Evolutionary conservation across 768 basidiomycete genomes (phyloP).

Genomic region (Calocybe gangraenosa): DNA sequence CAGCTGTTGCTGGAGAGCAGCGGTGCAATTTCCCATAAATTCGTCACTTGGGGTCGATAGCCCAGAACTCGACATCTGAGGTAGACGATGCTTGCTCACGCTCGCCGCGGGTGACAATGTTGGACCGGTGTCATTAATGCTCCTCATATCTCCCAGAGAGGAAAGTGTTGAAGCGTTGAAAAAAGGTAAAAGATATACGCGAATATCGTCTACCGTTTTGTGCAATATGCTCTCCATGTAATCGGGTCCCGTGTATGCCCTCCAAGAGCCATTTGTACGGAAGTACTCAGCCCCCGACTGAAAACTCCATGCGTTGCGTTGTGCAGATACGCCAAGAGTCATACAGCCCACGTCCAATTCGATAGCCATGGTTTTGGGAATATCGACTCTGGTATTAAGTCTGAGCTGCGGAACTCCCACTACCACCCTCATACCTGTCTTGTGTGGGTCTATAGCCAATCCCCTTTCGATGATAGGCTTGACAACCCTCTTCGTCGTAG

Average conservation of each 20-base stretch:
- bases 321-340: constrained; percentile 10
- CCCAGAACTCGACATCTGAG: neutral
- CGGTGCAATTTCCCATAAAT: constrained; percentile 14
- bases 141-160: constrained; percentile 6
- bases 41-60: neutral
- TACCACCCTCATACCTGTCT: constrained; percentile 12
- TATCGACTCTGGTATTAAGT: constrained; percentile 8
- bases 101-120: constrained; percentile 6
- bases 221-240: constrained; percentile 14
- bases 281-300: neutral
- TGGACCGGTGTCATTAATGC: constrained; percentile 9
- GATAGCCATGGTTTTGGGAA: constrained; percentile 16
- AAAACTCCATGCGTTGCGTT: neutral
- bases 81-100: constrained; percentile 3
- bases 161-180: constrained; percentile 17
- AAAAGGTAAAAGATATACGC: constrained; percentile 13
- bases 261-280: constrained; percentile 13
- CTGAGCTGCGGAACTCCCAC: constrained; percentile 17
- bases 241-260: constrained; percentile 19
- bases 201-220: constrained; percentile 18
- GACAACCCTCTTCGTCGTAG: constrained; percentile 6
- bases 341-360: constrained; percentile 15
- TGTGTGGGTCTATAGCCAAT: constrained; percentile 14
- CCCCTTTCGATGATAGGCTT: constrained; percentile 13
- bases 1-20: constrained; percentile 1